Conservation (phyloP, 176 grass and related monocot genomes). For the Phragmites australis region DNA sequence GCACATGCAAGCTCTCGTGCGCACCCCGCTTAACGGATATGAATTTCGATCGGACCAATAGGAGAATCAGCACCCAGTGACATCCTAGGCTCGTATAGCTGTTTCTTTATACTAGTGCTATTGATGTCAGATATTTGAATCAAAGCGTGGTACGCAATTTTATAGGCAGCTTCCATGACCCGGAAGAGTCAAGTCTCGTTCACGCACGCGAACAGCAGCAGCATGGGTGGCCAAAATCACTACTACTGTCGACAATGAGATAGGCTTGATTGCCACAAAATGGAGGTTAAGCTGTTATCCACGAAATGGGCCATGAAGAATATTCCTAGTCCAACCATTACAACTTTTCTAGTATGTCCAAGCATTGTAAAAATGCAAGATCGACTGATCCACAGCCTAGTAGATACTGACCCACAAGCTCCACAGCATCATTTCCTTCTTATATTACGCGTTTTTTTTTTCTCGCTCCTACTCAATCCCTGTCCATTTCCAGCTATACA, state of each 20-base stretch:
- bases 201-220: neutral
- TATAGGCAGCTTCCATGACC: neutral
- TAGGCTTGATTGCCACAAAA: neutral
- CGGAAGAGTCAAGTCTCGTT: neutral
- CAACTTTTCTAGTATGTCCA: too few species aligned
- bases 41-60: neutral
- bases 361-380: too few species aligned
- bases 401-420: too few species aligned
- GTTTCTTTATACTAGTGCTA: neutral
- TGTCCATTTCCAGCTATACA: too few species aligned
- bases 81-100: too few species aligned
- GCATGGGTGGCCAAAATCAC: neutral
- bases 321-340: too few species aligned
- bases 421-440: too few species aligned
- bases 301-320: too few species aligned
- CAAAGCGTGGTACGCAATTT: neutral
- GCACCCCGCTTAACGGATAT: conserved; percentile 9
- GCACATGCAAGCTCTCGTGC: conserved; percentile 14
- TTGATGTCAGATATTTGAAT: neutral
- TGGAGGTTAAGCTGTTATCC: neutral
- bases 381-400: too few species aligned
- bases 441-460: too few species aligned
- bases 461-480: too few species aligned
- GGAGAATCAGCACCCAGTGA: neutral
- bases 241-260: neutral